Base-by-base conservation (phyloP, 2,329 filamentous ascomycete genomes). In the Aspergillus texensis region DNA sequence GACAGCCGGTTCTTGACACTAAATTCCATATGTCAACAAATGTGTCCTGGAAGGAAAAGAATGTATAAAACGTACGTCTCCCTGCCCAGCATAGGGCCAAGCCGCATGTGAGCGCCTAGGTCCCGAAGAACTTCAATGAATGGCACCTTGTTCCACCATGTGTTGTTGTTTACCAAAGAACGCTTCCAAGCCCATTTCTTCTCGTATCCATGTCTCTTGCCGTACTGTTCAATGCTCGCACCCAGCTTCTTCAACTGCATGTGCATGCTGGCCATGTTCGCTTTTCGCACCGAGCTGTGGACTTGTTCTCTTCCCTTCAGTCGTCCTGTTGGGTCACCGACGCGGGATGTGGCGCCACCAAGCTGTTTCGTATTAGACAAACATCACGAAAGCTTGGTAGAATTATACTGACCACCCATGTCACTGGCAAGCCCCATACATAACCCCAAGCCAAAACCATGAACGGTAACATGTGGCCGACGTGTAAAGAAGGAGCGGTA, bases 81-180 rank as follows among this genome's bases (percentile, higher is more conserved):
- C 71, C 93, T 89, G 58, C 89, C 88, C 63, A 99, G 84, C 92
- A 99, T 93, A 3, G 93, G 86, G 1, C 94, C 93, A 57, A 99
- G 80, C 63, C 94, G 85, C 75, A 93, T 88, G 53, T 88, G 85
- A 36, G 84, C 85, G 3, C 93, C 95, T 34, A 97, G 81, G 62
- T 89, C 85, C 73, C 87, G 86, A 68, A 96, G 81, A 58, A 97
- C 86, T 53, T 97, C 91, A 56, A 92, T 82, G 52, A 96, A 82
- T 1, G 88, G 84, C 50, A 92, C 79, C 45, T 85, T 87, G 68
- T 90, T 87, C 81, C 94, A 88, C 95, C 95, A 99, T 57, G 84
- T 83, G 67, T 88, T 90, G 77, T 99, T 99, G 80, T 97, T 96
- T 32, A 89, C 76, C 43, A 97, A 72, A 26, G 85, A 86, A 60